Conservation (phyloP, 345 rosid genomes). For the Lumnitzera littorea region DNA sequence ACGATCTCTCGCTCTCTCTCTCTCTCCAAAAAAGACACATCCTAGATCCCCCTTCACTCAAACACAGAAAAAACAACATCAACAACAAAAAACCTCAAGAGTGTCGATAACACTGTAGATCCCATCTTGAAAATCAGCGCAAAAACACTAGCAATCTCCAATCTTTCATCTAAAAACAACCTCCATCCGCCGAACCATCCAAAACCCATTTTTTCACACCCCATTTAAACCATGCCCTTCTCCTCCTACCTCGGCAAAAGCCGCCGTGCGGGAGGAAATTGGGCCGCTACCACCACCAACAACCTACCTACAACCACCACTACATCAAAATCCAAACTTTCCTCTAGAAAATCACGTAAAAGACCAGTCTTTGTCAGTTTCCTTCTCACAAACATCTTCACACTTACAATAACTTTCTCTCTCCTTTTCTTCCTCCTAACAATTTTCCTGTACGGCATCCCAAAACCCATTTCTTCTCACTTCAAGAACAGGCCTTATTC, state of each 20-base stretch:
- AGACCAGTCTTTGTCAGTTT: slow-evolving; percentile 55
- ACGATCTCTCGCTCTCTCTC: too few species aligned
- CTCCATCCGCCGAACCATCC: not conserved
- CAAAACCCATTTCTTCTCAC: slow-evolving; percentile 56
- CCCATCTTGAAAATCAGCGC: too few species aligned
- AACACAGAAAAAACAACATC: too few species aligned
- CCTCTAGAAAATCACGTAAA: slow-evolving; percentile 59
- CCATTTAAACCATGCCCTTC: slow-evolving; percentile 42
- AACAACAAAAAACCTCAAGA: too few species aligned
- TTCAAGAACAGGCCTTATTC: slow-evolving; percentile 35
- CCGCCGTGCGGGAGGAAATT: slow-evolving; percentile 51
- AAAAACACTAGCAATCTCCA: too few species aligned
- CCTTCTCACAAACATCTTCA: slow-evolving; percentile 65
- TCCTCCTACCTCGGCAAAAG: slow-evolving; percentile 56
- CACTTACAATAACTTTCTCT: slow-evolving; percentile 57
- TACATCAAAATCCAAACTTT: slow-evolving; percentile 36
- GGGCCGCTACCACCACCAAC: slow-evolving; percentile 27
- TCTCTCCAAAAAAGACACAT: too few species aligned
- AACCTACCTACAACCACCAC: slow-evolving; percentile 30
- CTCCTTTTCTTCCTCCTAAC: slow-evolving; percentile 66
- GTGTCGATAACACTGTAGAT: too few species aligned
- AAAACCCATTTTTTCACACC: not conserved
- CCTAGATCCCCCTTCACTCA: too few species aligned
- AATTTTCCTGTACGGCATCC: slow-evolving; percentile 65
- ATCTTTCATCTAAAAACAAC: not conserved